These are phyloP conservation scores for Paramarasmius palmivorus DNA, from an alignment of 1,284 basidiomycete genomes.

Conservation along the genomic window DNA sequence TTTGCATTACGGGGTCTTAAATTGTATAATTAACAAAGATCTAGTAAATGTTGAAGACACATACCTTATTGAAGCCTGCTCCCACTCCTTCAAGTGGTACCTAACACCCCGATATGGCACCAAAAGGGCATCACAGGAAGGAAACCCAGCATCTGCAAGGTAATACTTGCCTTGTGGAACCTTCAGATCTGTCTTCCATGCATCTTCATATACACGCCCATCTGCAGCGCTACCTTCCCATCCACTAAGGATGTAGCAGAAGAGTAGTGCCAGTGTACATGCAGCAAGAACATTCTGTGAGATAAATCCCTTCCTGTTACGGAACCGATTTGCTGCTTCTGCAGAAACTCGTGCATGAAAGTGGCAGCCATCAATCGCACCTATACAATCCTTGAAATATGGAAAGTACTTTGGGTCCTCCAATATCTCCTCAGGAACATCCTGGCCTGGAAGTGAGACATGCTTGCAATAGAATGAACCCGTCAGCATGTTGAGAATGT, in stretches of 20 bases:
- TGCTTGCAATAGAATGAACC: no score
- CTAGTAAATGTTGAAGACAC: not conserved
- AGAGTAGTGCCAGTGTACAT: constrained; percentile 19
- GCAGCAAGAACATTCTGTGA: constrained; percentile 15
- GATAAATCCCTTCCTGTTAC: constrained; percentile 17
- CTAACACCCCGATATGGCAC: constrained; percentile 16
- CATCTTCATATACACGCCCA: constrained; percentile 10
- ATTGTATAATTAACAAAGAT: not conserved
- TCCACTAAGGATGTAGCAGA: constrained; percentile 10
- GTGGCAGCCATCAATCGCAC: constrained; percentile 25
- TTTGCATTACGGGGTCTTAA: not conserved
- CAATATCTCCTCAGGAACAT: constrained; percentile 11
- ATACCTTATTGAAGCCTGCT: constrained; percentile 6
- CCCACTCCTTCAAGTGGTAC: constrained; percentile 21
- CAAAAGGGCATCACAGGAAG: constrained; percentile 13
- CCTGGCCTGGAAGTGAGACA: no score
- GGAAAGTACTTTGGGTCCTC: constrained; percentile 24
- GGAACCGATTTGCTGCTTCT: not conserved
- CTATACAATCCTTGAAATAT: constrained; percentile 24
- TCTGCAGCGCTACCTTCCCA: constrained; percentile 13
- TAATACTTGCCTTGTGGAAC: constrained; percentile 17
- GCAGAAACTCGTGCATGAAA: constrained; percentile 7
- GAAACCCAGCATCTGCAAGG: constrained; percentile 21
- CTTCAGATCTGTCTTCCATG: constrained; percentile 3
- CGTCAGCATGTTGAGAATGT: no score